Percentiles rank a stretch among this genome's conserved stretches.
phyloP scores from a whole-genome alignment of 148 eudicot genomes.

The Oxyria digyna region DNA sequence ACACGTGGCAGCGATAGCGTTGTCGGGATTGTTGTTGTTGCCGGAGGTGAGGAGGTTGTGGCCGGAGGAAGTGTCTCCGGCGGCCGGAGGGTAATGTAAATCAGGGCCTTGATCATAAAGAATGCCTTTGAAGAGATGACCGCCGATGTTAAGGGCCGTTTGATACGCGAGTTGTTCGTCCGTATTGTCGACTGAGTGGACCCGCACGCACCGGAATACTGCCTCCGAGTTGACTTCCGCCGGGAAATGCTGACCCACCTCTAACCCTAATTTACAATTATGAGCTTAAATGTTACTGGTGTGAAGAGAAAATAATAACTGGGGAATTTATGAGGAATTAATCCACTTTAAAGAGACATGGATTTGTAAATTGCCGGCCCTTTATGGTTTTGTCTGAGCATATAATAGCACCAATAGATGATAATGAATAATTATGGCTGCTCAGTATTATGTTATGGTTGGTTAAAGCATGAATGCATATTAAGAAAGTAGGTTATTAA shows the following conservation, averaged over 20 bases:
- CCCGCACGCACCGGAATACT: constrained; percentile 68
- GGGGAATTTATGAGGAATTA: no score
- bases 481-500: neutral
- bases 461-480: neutral
- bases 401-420: neutral
- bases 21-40: neutral
- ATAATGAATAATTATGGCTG: neutral
- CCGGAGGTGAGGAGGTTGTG: neutral
- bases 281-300: neutral
- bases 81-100: neutral
- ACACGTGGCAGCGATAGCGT: constrained; percentile 11
- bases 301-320: no score
- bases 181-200: constrained; percentile 58
- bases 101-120: constrained; percentile 89
- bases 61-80: neutral
- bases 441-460: no score
- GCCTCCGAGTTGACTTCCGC: constrained; percentile 65
- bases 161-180: constrained; percentile 82
- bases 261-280: constrained; percentile 37
- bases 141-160: constrained; percentile 76
- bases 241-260: constrained; percentile 54
- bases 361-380: neutral
- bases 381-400: neutral
- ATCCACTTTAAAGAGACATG: neutral
- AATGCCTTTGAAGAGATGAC: constrained; percentile 88